Evolutionary conservation across 1,284 basidiomycete genomes (phyloP).

Genomic region (Phylloboletellus chloephorus): DNA sequence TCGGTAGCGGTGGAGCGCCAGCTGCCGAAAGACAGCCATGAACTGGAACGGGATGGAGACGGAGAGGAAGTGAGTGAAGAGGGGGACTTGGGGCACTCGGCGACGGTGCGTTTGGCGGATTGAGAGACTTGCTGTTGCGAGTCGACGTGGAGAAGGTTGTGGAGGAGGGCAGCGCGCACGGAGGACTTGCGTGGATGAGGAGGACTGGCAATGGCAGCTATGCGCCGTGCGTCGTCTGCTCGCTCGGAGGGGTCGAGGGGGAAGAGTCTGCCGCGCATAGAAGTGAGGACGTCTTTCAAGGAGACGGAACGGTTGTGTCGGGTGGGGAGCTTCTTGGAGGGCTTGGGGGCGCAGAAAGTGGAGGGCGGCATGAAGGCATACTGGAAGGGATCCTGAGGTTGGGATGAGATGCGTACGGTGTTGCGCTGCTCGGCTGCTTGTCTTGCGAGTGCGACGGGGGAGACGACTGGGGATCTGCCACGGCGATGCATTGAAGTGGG

Average conservation of each 20-base stretch:
- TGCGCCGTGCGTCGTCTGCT: constrained; percentile 28
- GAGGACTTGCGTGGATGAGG: constrained; percentile 22
- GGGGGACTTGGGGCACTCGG: too few species aligned
- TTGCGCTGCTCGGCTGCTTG: constrained; percentile 45
- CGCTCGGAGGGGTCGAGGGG: constrained; percentile 39
- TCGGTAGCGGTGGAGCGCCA: constrained; percentile 41
- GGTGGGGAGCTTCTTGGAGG: constrained; percentile 9
- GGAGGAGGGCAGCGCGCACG: constrained; percentile 40
- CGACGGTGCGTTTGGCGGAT: too few species aligned
- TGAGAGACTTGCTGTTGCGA: too few species aligned
- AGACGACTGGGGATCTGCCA: constrained; percentile 46
- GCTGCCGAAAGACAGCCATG: constrained; percentile 53
- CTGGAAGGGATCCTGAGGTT: constrained; percentile 26
- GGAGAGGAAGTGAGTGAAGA: constrained; percentile 30
- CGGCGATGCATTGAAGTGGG: constrained; percentile 32
- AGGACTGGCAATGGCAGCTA: constrained; percentile 15
- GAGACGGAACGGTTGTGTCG: constrained; percentile 32
- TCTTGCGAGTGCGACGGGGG: constrained; percentile 44
- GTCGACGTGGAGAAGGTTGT: constrained; percentile 43
- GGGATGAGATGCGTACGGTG: too few species aligned
- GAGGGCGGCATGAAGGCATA: constrained; percentile 27
- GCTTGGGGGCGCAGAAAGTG: constrained; percentile 10
- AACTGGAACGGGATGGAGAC: constrained; percentile 42
- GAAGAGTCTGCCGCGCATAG: constrained; percentile 60
- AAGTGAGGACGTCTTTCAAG: constrained; percentile 51